Evolutionary conservation across 2,329 filamentous ascomycete species (phyloP).

Genomic region (Penicillium frequentans): DNA sequence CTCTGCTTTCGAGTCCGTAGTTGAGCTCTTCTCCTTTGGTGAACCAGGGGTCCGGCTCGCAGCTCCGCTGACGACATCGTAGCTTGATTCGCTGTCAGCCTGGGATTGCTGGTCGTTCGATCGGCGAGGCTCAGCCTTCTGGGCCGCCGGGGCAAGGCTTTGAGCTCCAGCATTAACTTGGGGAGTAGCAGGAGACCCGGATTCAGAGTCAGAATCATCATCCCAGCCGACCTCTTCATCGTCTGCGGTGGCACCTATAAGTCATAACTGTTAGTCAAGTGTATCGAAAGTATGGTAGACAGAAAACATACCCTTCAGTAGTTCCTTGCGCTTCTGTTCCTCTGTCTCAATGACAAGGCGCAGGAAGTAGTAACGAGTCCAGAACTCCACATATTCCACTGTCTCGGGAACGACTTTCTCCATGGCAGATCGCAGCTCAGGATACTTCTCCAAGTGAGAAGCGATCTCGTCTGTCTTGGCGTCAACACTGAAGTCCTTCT

Average conservation of each 20-base stretch:
- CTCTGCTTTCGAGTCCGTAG: conserved; percentile 40
- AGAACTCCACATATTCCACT: conserved; percentile 87
- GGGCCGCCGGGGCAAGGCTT: conserved; percentile 36
- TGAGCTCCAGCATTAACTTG: conserved; percentile 42
- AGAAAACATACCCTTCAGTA: conserved; percentile 75
- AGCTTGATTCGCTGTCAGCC: conserved; percentile 91
- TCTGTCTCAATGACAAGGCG: conserved; percentile 90
- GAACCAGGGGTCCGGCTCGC: conserved; percentile 74
- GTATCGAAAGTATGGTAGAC: neutral
- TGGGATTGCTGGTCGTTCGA: conserved; percentile 90
- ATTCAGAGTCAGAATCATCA: conserved; percentile 67
- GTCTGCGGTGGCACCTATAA: conserved; percentile 50
- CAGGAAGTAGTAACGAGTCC: conserved; percentile 94
- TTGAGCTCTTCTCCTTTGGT: conserved; percentile 53
- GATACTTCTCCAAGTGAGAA: conserved; percentile 78
- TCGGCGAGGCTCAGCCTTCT: conserved; percentile 67
- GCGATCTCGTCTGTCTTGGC: conserved; percentile 82
- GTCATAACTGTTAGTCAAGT: conserved; percentile 1
- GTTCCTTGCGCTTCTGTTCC: conserved; percentile 81
- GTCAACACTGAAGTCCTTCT: conserved; percentile 73
- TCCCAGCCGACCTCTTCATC: conserved; percentile 70
- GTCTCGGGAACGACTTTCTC: conserved; percentile 92
- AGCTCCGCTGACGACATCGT: conserved; percentile 84
- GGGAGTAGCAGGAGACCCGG: conserved; percentile 43
- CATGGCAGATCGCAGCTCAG: conserved; percentile 84